Percentiles rank a stretch among this genome's conserved stretches.
Conservation (phyloP, 2,329 filamentous ascomycete genomes). For the Botrytis fabae region DNA sequence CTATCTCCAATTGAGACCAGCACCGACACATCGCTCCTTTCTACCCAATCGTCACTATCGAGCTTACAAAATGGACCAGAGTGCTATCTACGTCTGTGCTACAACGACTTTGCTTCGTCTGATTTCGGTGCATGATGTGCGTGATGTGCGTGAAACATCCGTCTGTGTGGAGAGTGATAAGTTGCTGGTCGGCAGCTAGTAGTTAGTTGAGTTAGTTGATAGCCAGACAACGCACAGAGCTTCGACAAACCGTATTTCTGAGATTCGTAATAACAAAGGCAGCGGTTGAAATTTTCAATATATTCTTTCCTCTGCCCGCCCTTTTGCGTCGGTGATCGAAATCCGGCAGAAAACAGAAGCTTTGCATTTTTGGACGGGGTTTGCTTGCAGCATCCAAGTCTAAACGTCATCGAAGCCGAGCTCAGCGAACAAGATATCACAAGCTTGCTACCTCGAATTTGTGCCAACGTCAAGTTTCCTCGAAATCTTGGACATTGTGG, state of each 20-base stretch:
- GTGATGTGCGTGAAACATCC: background rate
- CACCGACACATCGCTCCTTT: background rate
- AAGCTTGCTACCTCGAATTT: background rate
- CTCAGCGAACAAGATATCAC: background rate
- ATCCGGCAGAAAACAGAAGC: background rate
- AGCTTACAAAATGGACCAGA: background rate
- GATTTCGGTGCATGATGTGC: constrained; percentile 1
- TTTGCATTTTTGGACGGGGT: background rate
- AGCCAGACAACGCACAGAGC: background rate
- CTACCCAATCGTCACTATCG: background rate
- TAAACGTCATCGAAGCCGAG: background rate
- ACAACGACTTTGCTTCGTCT: background rate
- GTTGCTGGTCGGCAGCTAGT: background rate
- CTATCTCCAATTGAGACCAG: background rate
- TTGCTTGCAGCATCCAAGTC: background rate
- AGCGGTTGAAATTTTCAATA: background rate
- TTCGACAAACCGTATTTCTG: background rate
- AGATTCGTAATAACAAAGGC: background rate
- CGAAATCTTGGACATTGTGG: background rate
- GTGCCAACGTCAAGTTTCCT: background rate
- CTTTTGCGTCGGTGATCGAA: background rate
- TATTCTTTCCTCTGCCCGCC: background rate
- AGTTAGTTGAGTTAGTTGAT: background rate
- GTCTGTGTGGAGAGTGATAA: background rate
- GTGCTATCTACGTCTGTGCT: background rate